phyloP scores from a whole-genome alignment of 169 alveolate genomes.

The Theileria parva region DNA sequence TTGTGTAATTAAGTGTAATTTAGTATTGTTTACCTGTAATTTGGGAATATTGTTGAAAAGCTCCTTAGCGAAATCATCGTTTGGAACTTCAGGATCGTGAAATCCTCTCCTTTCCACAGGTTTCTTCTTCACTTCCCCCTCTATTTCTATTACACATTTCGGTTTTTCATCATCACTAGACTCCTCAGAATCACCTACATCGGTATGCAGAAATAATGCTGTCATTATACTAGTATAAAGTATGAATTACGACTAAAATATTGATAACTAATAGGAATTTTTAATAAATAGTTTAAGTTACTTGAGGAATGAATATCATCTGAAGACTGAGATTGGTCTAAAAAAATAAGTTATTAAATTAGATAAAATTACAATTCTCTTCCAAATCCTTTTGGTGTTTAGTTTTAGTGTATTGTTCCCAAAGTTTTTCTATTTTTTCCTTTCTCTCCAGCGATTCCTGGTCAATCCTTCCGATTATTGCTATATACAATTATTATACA shows the following conservation, averaged over 20 bases:
- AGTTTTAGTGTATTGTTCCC: conserved; percentile 37
- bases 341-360: neutral
- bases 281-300: too few species aligned
- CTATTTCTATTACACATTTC: conserved; percentile 60
- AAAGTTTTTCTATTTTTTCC: conserved; percentile 54
- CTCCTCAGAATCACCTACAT: conserved; percentile 28
- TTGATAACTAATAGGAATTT: too few species aligned
- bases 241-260: too few species aligned
- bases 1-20: neutral
- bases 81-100: conserved; percentile 11
- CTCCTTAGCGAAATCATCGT: conserved; percentile 54
- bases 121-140: conserved; percentile 14
- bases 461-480: conserved; percentile 61
- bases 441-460: conserved; percentile 31
- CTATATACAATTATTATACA: neutral
- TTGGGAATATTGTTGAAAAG: conserved; percentile 43
- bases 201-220: neutral
- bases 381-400: conserved; percentile 3
- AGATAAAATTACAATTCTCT: neutral
- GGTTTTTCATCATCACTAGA: conserved; percentile 45
- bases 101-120: conserved; percentile 13
- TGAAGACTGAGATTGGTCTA: neutral
- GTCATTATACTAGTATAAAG: too few species aligned
- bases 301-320: neutral
- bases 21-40: neutral